These are phyloP conservation scores for Colletotrichum destructivum DNA, from an alignment of 2,329 filamentous ascomycete species.

Conservation along the genomic window DNA sequence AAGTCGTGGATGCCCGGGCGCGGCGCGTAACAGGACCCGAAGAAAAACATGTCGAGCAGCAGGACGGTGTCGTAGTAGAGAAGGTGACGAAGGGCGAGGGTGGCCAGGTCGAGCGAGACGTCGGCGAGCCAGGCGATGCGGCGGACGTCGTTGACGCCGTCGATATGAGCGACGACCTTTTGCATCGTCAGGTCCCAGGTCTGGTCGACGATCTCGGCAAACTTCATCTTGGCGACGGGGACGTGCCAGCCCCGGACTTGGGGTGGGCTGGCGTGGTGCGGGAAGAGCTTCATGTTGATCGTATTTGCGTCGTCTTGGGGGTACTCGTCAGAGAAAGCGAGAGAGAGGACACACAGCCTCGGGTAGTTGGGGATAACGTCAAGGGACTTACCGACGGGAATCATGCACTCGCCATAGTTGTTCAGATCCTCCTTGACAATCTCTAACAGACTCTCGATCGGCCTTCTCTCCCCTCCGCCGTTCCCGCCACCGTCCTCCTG, in stretches of 20 bases:
- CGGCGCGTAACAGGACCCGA: constrained; percentile 90
- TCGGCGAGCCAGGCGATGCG: constrained; percentile 89
- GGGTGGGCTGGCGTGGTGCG: constrained; percentile 82
- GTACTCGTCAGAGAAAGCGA: constrained; percentile 33
- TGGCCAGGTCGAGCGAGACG: constrained; percentile 88
- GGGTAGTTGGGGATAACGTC: neutral
- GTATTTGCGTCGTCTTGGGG: constrained; percentile 88
- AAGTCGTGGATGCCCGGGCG: constrained; percentile 85
- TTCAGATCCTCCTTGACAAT: constrained; percentile 90
- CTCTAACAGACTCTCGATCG: constrained; percentile 88
- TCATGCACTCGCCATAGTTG: constrained; percentile 98
- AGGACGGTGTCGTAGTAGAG: constrained; percentile 94
- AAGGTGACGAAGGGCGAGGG: constrained; percentile 88
- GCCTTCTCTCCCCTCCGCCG: constrained; percentile 61
- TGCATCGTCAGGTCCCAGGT: constrained; percentile 84
- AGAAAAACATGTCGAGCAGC: constrained; percentile 95
- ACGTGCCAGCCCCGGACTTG: constrained; percentile 91
- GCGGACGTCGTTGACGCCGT: constrained; percentile 91
- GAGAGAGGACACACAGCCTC: neutral
- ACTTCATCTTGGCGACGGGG: constrained; percentile 81
- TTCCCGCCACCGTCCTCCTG: constrained; percentile 62
- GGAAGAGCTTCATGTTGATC: constrained; percentile 96
- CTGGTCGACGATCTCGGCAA: constrained; percentile 74
- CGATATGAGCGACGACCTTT: constrained; percentile 87
- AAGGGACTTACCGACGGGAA: constrained; percentile 82